phyloP scores from a whole-genome alignment of 1,284 basidiomycete genomes.

The Austroboletus niveus region DNA sequence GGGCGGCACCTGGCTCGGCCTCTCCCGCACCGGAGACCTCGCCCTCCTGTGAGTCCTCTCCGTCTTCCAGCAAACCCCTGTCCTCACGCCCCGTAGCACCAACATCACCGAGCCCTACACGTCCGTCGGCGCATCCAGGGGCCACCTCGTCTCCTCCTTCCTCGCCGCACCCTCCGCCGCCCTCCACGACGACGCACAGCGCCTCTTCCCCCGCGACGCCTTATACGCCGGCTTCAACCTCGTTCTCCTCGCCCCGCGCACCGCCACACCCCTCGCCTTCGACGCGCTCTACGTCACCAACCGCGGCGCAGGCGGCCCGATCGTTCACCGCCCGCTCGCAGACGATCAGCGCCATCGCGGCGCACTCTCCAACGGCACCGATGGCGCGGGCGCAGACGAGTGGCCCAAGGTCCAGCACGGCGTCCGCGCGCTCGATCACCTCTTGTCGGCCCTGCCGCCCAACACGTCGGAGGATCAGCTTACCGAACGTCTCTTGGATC shows the following conservation, averaged over 20 bases:
- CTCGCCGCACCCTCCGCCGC: conserved; percentile 32
- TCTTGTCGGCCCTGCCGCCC: conserved; percentile 37
- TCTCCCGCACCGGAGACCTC: conserved; percentile 59
- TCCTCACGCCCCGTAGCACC: conserved; percentile 48
- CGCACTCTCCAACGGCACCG: conserved; percentile 72
- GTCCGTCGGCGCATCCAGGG: conserved; percentile 56
- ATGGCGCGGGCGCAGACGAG: conserved; percentile 49
- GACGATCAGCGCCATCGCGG: conserved; percentile 48
- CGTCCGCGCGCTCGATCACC: conserved; percentile 40
- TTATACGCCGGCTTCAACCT: conserved; percentile 78
- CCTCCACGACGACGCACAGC: conserved; percentile 42
- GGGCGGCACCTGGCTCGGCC: conserved; percentile 79
- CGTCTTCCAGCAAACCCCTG: not conserved
- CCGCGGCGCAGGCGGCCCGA: conserved; percentile 57
- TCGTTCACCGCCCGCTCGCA: conserved; percentile 53
- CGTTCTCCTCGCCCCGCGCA: conserved; percentile 47
- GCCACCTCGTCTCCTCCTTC: conserved; percentile 63
- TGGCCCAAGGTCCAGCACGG: conserved; percentile 76
- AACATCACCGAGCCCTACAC: conserved; percentile 70
- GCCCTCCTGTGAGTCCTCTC: conserved; percentile 62
- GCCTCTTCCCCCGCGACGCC: conserved; percentile 43
- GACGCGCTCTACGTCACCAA: conserved; percentile 63
- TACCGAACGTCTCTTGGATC: conserved; percentile 54
- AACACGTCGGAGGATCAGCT: conserved; percentile 49
- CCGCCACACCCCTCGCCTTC: conserved; percentile 36